phyloP scores from a whole-genome alignment of 495 filamentous ascomycete species.

The Ramalina peruviana region DNA sequence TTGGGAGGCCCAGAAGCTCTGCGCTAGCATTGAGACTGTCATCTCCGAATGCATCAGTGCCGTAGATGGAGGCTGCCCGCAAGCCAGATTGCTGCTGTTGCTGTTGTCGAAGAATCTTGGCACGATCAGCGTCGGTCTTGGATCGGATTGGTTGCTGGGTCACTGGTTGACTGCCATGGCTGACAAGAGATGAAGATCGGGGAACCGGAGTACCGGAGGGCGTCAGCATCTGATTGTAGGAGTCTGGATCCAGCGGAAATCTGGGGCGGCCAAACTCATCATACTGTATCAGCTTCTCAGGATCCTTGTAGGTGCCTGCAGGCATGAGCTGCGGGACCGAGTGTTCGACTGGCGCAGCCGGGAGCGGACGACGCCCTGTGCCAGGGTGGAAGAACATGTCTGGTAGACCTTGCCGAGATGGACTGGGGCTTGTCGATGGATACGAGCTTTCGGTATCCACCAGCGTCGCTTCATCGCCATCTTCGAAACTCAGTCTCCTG shows the following conservation, averaged over 20 bases:
- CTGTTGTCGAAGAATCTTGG: slow-evolving; percentile 45
- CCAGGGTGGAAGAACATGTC: slow-evolving; percentile 94
- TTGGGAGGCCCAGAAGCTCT: slow-evolving; percentile 53
- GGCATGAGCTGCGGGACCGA: slow-evolving; percentile 38
- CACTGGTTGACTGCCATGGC: slow-evolving; percentile 65
- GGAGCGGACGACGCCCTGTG: slow-evolving; percentile 53
- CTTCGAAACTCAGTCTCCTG: slow-evolving; percentile 77
- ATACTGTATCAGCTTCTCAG: slow-evolving; percentile 30
- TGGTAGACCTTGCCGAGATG: slow-evolving; percentile 51
- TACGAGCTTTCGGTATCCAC: slow-evolving; percentile 36
- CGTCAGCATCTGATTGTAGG: slow-evolving; percentile 25
- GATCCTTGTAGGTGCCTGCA: slow-evolving; percentile 38
- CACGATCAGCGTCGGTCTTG: slow-evolving; percentile 79
- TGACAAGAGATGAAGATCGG: slow-evolving; percentile 72
- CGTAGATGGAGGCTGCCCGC: slow-evolving; percentile 24
- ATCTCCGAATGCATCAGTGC: slow-evolving; percentile 26
- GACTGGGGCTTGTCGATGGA: slow-evolving; percentile 38
- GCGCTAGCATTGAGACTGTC: slow-evolving; percentile 33
- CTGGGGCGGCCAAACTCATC: slow-evolving; percentile 24
- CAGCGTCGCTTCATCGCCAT: slow-evolving; percentile 63
- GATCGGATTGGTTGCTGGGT: slow-evolving; percentile 73
- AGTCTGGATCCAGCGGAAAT: slow-evolving; percentile 31
- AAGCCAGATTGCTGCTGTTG: slow-evolving; percentile 27
- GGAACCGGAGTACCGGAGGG: slow-evolving; percentile 43
- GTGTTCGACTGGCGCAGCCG: slow-evolving; percentile 55